Conservation (phyloP, 805 yeast genomes). For the Candida incommunis region DNA sequence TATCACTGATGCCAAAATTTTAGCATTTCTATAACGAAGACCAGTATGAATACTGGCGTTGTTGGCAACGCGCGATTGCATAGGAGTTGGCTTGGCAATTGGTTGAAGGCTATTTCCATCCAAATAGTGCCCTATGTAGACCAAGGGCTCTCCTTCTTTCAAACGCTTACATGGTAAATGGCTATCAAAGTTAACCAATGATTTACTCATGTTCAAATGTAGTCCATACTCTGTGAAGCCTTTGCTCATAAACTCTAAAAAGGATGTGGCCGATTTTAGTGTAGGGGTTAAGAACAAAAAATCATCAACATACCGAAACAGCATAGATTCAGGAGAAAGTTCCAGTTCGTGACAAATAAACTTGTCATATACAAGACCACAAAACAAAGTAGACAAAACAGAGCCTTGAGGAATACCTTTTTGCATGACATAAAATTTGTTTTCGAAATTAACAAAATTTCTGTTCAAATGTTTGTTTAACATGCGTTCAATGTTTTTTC, state of each 20-base stretch:
- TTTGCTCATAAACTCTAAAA: constrained; percentile 18
- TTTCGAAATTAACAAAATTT: constrained; percentile 26
- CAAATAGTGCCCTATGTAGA: constrained; percentile 8
- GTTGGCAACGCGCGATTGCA: not conserved
- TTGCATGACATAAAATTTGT: constrained; percentile 31
- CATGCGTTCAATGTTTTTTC: constrained; percentile 15
- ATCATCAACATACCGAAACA: constrained; percentile 72
- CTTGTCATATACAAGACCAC: constrained; percentile 58
- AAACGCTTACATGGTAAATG: not conserved
- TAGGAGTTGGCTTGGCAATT: not conserved
- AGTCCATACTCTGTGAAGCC: constrained; percentile 33
- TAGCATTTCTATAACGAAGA: not conserved
- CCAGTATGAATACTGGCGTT: not conserved
- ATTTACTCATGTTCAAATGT: constrained; percentile 27
- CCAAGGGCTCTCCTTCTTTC: constrained; percentile 1
- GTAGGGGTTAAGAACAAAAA: constrained; percentile 53
- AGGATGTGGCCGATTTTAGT: constrained; percentile 17
- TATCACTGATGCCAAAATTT: not conserved
- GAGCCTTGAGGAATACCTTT: constrained; percentile 80
- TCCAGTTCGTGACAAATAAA: constrained; percentile 28
- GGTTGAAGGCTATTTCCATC: constrained; percentile 7
- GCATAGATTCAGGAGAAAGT: constrained; percentile 21
- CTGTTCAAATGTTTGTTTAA: constrained; percentile 39
- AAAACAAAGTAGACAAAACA: constrained; percentile 56
- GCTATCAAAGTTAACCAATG: constrained; percentile 17